Base-by-base conservation (phyloP, 108 stramenopile species). In the Ochromonas danica region DNA sequence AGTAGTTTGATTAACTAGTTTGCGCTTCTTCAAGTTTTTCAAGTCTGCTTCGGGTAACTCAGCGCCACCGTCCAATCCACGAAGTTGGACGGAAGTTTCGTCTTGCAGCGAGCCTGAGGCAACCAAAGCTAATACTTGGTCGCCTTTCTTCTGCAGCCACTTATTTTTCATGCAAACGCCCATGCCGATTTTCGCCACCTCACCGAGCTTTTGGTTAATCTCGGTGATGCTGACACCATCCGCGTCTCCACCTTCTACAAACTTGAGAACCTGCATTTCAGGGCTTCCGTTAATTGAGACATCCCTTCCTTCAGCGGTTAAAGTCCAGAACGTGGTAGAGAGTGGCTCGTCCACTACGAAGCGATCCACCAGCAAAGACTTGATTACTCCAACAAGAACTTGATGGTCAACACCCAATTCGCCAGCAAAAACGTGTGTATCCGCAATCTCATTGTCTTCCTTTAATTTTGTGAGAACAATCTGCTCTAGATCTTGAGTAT, bases 91-190 rank as follows among this genome's bases (percentile, higher is more conserved):
- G 6, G 45, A 51, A 51, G 45, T 14, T 51, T 6, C 22, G 14
- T 51, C 14, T 22, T 51, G 45, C 22, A 14, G 14, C 10, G 17
- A 3, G 25, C 10, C 35, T 14, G 63, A 35, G 33, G 30, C 31
- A 6, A 67, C 31, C 25, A 35, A 36, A 14, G 3, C 14, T 6
- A 67, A 25, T 31, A 35, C 10, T 36, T 28, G 14, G 3, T 81
- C 89, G 25, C 93, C 92, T 61, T 92, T 90, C 81, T 94, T 95
- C 85, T 88, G 87, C 71, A 92, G 85, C 96, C 96, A 97, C 70
- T 93, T 94, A 62, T 92, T 90, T 83, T 94, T 93, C 90, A 95
- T 92, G 80, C 92, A 92, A 79, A 93, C 93, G 39, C 93, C 96
- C 90, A 95, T 91, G 3, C 96, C 96, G 81, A 94, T 91, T 85